Evolutionary conservation across 2,329 filamentous ascomycete genomes (phyloP).

Genomic region (Aspergillus glaucus): DNA sequence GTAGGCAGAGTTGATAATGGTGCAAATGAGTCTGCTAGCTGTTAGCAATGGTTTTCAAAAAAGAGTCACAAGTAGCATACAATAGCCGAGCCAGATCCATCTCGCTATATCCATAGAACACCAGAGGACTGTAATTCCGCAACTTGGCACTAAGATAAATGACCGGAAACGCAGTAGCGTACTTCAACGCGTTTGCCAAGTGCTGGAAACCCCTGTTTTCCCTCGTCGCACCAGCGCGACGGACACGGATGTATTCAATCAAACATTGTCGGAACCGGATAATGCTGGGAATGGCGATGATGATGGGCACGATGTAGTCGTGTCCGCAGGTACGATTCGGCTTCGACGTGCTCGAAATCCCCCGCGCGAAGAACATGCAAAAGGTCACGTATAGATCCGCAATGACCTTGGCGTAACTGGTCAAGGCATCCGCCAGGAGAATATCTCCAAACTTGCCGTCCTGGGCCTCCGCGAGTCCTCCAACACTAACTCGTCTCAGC

Average conservation of each 20-base stretch:
- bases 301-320: slow-evolving; percentile 69
- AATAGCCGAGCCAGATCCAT: slow-evolving; percentile 51
- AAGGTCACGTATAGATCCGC: slow-evolving; percentile 81
- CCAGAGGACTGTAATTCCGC: slow-evolving; percentile 52
- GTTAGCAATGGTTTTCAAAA: neutral
- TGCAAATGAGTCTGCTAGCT: slow-evolving; percentile 59
- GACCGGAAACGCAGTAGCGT: slow-evolving; percentile 88
- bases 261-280: slow-evolving; percentile 90
- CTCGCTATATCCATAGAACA: slow-evolving; percentile 47
- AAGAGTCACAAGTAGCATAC: slow-evolving; percentile 29
- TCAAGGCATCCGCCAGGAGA: slow-evolving; percentile 85
- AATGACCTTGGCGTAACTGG: slow-evolving; percentile 87
- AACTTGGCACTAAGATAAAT: slow-evolving; percentile 73
- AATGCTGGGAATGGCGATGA: slow-evolving; percentile 74
- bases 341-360: slow-evolving; percentile 67
- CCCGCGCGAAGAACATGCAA: slow-evolving; percentile 79
- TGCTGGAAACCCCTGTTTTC: slow-evolving; percentile 76
- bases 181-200: slow-evolving; percentile 89
- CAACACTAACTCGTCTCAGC: slow-evolving; percentile 71
- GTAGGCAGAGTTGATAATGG: slow-evolving; percentile 78
- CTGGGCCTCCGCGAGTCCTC: slow-evolving; percentile 75
- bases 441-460: slow-evolving; percentile 95
- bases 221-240: slow-evolving; percentile 41
- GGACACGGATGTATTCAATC: slow-evolving; percentile 74
- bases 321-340: slow-evolving; percentile 81